phyloP scores from a whole-genome alignment of 768 basidiomycete genomes.

The Suillus americanus region DNA sequence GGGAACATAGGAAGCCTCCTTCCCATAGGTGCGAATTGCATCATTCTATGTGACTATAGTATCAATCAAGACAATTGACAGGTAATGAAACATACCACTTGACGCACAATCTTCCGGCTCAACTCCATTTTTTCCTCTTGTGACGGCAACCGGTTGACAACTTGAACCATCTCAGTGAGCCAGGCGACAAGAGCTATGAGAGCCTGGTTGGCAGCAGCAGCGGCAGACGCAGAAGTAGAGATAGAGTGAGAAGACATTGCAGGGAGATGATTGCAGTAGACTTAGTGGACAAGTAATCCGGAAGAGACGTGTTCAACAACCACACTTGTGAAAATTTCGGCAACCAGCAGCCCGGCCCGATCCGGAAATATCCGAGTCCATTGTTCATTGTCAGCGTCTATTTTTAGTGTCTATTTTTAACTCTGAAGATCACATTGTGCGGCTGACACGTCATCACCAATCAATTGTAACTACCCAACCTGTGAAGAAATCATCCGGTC shows the following conservation, averaged over 20 bases:
- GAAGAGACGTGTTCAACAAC: background rate
- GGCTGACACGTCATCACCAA: background rate
- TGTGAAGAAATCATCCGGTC: background rate
- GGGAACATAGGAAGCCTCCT: background rate
- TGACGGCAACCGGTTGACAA: background rate
- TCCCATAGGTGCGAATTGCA: background rate
- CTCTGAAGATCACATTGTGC: background rate
- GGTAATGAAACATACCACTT: background rate
- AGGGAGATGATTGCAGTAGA: background rate
- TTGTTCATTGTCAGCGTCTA: background rate
- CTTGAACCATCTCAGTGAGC: background rate
- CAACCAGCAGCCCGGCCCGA: background rate
- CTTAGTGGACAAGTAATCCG: background rate
- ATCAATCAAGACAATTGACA: background rate
- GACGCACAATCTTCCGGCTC: background rate
- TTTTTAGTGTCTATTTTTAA: background rate
- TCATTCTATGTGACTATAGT: background rate
- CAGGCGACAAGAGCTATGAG: background rate
- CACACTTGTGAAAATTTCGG: background rate
- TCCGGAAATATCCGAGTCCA: background rate
- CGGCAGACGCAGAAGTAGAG: background rate
- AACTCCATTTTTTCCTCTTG: background rate
- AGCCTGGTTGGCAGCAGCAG: background rate
- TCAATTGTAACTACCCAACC: background rate
- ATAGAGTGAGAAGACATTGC: background rate